Percentiles rank a stretch among this genome's conserved stretches.
Conservation (phyloP, 2,329 filamentous ascomycete genomes). For the Microsporum audouinii region DNA sequence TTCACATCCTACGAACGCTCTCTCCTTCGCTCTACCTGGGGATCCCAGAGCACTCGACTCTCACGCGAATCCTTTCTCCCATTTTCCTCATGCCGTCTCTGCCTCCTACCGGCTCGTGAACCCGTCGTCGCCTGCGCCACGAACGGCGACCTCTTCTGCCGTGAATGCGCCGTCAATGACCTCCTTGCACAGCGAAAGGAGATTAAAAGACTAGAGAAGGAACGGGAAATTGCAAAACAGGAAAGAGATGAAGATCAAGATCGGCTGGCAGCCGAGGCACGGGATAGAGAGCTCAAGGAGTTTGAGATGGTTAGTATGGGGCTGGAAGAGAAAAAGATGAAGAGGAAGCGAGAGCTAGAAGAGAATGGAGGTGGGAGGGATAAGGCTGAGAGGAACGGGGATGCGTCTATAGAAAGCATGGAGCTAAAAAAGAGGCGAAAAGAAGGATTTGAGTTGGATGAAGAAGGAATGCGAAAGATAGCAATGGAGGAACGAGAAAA, state of each 20-base stretch:
- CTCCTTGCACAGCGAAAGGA: slow-evolving; percentile 87
- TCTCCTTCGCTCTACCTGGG: slow-evolving; percentile 72
- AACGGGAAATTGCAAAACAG: slow-evolving; percentile 48
- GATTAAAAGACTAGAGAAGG: slow-evolving; percentile 66
- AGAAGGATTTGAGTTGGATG: slow-evolving; percentile 71
- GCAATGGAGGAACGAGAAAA: slow-evolving; percentile 58
- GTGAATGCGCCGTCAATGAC: slow-evolving; percentile 84
- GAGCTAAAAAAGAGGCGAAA: slow-evolving; percentile 44
- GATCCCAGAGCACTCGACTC: slow-evolving; percentile 69
- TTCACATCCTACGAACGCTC: slow-evolving; percentile 87
- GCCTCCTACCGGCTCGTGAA: slow-evolving; percentile 66
- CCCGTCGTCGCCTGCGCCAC: slow-evolving; percentile 73
- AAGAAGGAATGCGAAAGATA: slow-evolving; percentile 61
- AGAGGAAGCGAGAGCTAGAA: slow-evolving; percentile 20
- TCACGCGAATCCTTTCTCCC: slow-evolving; percentile 83
- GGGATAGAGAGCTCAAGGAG: slow-evolving; percentile 58
- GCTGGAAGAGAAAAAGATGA: slow-evolving; percentile 25
- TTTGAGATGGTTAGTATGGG: slow-evolving; percentile 81
- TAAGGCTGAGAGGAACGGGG: slow-evolving; percentile 22
- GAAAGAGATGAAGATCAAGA: slow-evolving; percentile 52
- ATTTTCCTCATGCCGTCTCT: slow-evolving; percentile 80
- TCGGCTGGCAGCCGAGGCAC: slow-evolving; percentile 57
- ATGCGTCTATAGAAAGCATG: slow-evolving; percentile 28
- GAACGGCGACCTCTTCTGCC: slow-evolving; percentile 83
- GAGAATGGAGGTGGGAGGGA: slow-evolving; percentile 3